Evolutionary conservation across 2,329 filamentous ascomycete species (phyloP).

Genomic region (Cordyceps militaris): DNA sequence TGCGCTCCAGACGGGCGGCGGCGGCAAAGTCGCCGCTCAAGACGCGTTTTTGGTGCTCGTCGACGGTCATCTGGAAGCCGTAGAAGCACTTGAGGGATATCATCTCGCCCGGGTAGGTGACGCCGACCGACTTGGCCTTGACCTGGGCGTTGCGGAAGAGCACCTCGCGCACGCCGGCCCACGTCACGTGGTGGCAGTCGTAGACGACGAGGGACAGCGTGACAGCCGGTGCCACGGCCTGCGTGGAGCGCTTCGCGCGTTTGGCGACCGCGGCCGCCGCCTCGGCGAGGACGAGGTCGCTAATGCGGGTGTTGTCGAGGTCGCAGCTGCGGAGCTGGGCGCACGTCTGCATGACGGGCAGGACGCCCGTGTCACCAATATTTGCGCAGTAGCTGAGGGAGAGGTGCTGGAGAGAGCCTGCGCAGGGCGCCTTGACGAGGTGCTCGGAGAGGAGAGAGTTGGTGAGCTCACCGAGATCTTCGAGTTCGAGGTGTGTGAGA

Average conservation of each 20-base stretch:
- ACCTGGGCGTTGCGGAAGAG: slow-evolving; percentile 77
- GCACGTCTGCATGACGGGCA: slow-evolving; percentile 74
- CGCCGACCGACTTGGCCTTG: slow-evolving; percentile 32
- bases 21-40: slow-evolving; percentile 66
- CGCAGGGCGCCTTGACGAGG: slow-evolving; percentile 70
- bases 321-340: slow-evolving; percentile 62
- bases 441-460: slow-evolving; percentile 66
- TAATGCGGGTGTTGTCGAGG: slow-evolving; percentile 89
- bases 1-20: slow-evolving; percentile 74
- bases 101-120: slow-evolving; percentile 66
- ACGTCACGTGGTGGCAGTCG: slow-evolving; percentile 87
- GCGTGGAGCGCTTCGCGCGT: slow-evolving; percentile 44
- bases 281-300: slow-evolving; percentile 78
- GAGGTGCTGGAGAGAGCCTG: slow-evolving; percentile 64
- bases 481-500: slow-evolving; percentile 81
- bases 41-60: slow-evolving; percentile 86
- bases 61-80: slow-evolving; percentile 88
- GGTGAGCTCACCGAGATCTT: slow-evolving; percentile 72
- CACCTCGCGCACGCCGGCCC: slow-evolving; percentile 84
- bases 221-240: slow-evolving; percentile 40
- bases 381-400: slow-evolving; percentile 87
- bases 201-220: slow-evolving; percentile 77
- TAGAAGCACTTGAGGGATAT: slow-evolving; percentile 91
- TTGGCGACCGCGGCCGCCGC: slow-evolving; percentile 71
- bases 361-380: slow-evolving; percentile 74